Evolutionary conservation across 305 asterid species (phyloP).

Genomic region (Solanum hybrid): DNA sequence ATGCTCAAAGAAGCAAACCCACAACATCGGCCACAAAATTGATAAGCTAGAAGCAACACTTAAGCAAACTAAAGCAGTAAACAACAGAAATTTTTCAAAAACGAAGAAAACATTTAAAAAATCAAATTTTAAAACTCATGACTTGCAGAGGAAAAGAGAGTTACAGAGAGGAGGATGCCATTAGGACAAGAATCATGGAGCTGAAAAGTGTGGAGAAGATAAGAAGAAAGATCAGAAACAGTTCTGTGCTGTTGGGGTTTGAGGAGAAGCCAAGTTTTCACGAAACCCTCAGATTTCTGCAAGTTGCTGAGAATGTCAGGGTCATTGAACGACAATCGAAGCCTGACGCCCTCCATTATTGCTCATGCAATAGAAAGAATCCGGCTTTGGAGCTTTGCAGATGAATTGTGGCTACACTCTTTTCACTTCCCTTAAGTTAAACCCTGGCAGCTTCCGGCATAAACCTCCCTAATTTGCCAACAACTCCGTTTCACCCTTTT

Average conservation of each 20-base stretch:
- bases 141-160: not conserved
- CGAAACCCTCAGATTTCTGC: slow-evolving; percentile 11
- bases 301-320: slow-evolving; percentile 2
- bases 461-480: not conserved
- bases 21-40: not conserved
- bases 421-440: not conserved
- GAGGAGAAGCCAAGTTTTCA: slow-evolving; percentile 9
- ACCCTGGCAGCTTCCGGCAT: not conserved
- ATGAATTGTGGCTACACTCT: not conserved
- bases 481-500: not conserved
- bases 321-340: slow-evolving; percentile 13
- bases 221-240: slow-evolving; percentile 3
- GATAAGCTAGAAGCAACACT: not conserved
- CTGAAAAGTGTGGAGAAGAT: slow-evolving; percentile 12
- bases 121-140: not conserved
- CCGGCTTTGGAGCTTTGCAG: not conserved
- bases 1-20: not conserved
- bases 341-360: slow-evolving; percentile 12
- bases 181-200: slow-evolving; percentile 16
- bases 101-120: not conserved
- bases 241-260: slow-evolving; percentile 11
- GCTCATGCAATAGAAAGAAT: not conserved
- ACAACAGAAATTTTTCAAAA: not conserved
- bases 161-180: slow-evolving; percentile 16
- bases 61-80: not conserved